These are phyloP conservation scores for Ramichloridium luteum DNA, from an alignment of 2,329 filamentous ascomycete species.

Conservation along the genomic window DNA sequence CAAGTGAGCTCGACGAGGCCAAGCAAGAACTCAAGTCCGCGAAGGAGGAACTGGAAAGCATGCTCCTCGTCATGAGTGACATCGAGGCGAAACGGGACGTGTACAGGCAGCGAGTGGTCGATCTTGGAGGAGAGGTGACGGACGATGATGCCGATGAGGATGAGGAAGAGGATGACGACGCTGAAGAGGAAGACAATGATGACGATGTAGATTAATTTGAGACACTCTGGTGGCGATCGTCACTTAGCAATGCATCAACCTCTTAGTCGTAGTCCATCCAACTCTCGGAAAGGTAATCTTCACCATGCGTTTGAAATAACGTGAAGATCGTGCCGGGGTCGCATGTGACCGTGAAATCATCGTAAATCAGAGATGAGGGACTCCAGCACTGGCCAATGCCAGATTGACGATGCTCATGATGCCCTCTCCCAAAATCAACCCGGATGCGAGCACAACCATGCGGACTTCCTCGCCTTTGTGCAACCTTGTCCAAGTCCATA, in stretches of 20 bases:
- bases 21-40: slow-evolving; percentile 9
- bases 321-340: no score
- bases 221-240: no score
- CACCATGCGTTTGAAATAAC: no score
- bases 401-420: slow-evolving; percentile 87
- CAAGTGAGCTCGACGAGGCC: slow-evolving; percentile 6
- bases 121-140: slow-evolving; percentile 21
- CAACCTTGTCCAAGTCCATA: slow-evolving; percentile 62
- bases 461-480: slow-evolving; percentile 51
- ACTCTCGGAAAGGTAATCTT: no score
- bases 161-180: slow-evolving; percentile 19
- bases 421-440: slow-evolving; percentile 84
- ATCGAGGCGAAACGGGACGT: slow-evolving; percentile 33
- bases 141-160: slow-evolving; percentile 23
- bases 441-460: slow-evolving; percentile 78
- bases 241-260: no score
- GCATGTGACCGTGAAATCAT: no score
- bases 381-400: slow-evolving; percentile 60
- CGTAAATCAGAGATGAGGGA: slow-evolving; percentile 55
- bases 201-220: slow-evolving; percentile 8
- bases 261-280: no score
- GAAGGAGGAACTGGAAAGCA: slow-evolving; percentile 16
- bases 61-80: slow-evolving; percentile 35
- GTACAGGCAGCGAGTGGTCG: slow-evolving; percentile 19
- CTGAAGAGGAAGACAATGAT: slow-evolving; percentile 16